These are phyloP conservation scores for Metschnikowia rubicola DNA, from an alignment of 805 yeast genomes.

Conservation along the genomic window DNA sequence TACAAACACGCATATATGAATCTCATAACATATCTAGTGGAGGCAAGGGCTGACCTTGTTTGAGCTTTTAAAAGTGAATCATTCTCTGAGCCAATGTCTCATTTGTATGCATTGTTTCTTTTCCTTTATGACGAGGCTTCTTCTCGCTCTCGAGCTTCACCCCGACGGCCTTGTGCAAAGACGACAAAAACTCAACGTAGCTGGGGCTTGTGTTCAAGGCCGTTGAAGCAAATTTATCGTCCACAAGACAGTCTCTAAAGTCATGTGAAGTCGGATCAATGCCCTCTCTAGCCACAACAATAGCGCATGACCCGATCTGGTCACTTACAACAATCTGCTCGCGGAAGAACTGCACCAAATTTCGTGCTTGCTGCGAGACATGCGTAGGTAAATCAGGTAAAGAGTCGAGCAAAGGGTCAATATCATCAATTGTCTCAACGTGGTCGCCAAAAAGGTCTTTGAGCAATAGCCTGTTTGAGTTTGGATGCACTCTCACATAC, in stretches of 20 bases:
- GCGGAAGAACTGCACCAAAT: slow-evolving; percentile 55
- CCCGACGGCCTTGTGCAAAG: slow-evolving; percentile 62
- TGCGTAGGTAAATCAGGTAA: slow-evolving; percentile 70
- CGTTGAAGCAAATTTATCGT: slow-evolving; percentile 46
- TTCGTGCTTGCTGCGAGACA: slow-evolving; percentile 65
- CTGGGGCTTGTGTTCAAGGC: slow-evolving; percentile 38
- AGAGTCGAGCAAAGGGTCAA: slow-evolving; percentile 50
- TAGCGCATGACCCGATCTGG: slow-evolving; percentile 32
- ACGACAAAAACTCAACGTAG: slow-evolving; percentile 63
- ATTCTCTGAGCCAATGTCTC: slow-evolving; percentile 39
- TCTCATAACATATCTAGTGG: no score
- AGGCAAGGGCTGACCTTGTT: no score
- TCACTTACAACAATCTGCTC: slow-evolving; percentile 26
- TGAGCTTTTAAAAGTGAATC: slow-evolving; percentile 28
- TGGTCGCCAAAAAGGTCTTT: slow-evolving; percentile 69
- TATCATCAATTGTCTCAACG: slow-evolving; percentile 41
- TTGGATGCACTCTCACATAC: slow-evolving; percentile 64
- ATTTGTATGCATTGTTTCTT: slow-evolving; percentile 13
- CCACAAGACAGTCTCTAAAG: slow-evolving; percentile 62
- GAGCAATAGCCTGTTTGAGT: slow-evolving; percentile 62
- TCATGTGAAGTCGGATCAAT: slow-evolving; percentile 53
- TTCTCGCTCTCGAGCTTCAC: slow-evolving; percentile 49
- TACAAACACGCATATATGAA: no score
- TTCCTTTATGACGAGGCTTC: slow-evolving; percentile 17
- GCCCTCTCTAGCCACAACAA: slow-evolving; percentile 63